phyloP scores from a whole-genome alignment of 345 rosid species.

The Excoecaria cochinchinensis region DNA sequence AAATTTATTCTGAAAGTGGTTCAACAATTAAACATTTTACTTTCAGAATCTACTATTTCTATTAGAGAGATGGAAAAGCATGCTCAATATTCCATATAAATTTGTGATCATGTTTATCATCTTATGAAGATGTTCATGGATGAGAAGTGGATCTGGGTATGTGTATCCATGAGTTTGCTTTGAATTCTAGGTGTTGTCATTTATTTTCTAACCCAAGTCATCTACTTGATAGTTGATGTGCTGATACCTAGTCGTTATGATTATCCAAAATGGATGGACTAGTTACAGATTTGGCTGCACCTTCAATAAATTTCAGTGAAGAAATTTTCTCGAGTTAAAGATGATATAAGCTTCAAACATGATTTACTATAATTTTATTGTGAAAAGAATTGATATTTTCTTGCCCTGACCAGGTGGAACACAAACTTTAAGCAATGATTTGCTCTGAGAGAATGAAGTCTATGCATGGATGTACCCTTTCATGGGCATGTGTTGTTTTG shows the following conservation, averaged over 20 bases:
- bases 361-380: neutral
- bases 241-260: neutral
- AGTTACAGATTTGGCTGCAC: neutral
- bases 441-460: neutral
- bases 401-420: neutral
- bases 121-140: neutral
- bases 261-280: neutral
- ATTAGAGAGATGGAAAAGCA: neutral
- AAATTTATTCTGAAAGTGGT: neutral
- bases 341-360: neutral
- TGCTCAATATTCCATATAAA: neutral
- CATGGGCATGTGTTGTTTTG: neutral
- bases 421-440: neutral
- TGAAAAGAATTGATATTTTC: neutral
- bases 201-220: neutral
- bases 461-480: neutral
- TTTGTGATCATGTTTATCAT: neutral
- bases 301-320: neutral
- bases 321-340: neutral
- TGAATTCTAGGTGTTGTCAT: neutral
- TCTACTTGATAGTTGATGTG: neutral
- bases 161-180: neutral
- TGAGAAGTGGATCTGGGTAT: neutral
- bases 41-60: neutral
- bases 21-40: neutral